Evolutionary conservation across 768 basidiomycete species (phyloP), one percentile per base, ranked within the genome.

Genomic region (Suillus alpinus): DNA sequence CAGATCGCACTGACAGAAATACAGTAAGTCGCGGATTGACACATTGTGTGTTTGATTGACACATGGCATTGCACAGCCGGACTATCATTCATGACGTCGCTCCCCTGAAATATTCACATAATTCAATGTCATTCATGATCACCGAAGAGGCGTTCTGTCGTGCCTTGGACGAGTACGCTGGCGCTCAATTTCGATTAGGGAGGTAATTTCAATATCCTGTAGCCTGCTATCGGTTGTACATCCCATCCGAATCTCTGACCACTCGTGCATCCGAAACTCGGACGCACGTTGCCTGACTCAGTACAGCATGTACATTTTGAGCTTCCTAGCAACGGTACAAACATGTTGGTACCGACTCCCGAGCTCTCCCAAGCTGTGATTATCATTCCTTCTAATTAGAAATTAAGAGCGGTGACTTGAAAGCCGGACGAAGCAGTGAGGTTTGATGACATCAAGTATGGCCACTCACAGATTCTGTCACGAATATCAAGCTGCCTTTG

Each of bases 1-100:
- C 92, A 94, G 66, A 83, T 86, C n/a, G 79, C 87, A 59, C 75
- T 94, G 44, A 90, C 89, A 49, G 92, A 94, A 71, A 86, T 94
- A 62, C 81, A 86, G 92, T 92, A 69, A 74, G 88, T 75, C 12
- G 50, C 26, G 3, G 3, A 39, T 36, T 16, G 34, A 23, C 9
- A 10, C 39, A 18, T 26, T 29, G 16, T 29, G 16, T 39, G 23
- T 39, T 29, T 1, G 9, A 55, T 26, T 55, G 20, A 55, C 53
- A 18, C 36, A 9, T 49, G 26, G 8, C 13, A 23, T 53, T 14
- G 18, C 18, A 60, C 53, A 73, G 72, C 40, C 65, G 64, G 31
- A 73, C 72, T 2, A 61, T 58, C 43, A 63, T 61, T 16, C 63
- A 69, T 50, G 69, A 67, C 31, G 31, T 14, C 14, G 41, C 5